Conservation (phyloP, 2,329 filamentous ascomycete species). For the Diaporthe aspalathi region DNA sequence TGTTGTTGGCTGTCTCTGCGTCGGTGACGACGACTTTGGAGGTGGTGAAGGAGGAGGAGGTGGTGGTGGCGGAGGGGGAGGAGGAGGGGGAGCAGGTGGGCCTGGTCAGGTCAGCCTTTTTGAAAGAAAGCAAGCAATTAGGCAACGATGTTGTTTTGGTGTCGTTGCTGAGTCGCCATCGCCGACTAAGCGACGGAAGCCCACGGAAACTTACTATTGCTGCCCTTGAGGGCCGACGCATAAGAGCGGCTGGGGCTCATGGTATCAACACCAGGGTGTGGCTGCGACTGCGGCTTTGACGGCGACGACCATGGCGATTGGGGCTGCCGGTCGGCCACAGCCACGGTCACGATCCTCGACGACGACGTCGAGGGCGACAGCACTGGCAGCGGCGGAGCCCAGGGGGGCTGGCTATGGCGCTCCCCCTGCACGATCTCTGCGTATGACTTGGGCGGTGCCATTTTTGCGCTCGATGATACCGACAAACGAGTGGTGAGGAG, state of each 20-base stretch:
- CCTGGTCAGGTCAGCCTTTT: not conserved
- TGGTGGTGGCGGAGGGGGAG: not conserved
- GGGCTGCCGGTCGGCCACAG: not conserved
- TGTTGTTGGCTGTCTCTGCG: not conserved
- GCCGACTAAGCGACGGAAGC: no score
- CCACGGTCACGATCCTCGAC: not conserved
- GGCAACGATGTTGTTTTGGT: not conserved
- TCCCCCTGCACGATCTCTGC: slow-evolving; percentile 14
- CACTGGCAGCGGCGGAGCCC: not conserved
- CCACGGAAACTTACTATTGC: not conserved
- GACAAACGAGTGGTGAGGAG: not conserved
- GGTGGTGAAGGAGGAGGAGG: not conserved
- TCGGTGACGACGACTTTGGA: not conserved
- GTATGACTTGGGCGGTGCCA: slow-evolving; percentile 12
- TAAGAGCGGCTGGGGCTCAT: not conserved
- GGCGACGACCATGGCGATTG: not conserved
- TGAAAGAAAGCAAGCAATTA: not conserved
- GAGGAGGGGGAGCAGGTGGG: not conserved
- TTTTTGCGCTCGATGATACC: not conserved
- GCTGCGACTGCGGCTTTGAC: not conserved
- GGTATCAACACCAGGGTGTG: not conserved
- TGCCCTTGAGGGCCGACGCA: slow-evolving; percentile 25
- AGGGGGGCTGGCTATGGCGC: not conserved
- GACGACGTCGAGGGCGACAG: slow-evolving; percentile 14
- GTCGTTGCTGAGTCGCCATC: not conserved